Evolutionary conservation across 139 green algal species (phyloP).

Genomic region (Chlorella sp.): DNA sequence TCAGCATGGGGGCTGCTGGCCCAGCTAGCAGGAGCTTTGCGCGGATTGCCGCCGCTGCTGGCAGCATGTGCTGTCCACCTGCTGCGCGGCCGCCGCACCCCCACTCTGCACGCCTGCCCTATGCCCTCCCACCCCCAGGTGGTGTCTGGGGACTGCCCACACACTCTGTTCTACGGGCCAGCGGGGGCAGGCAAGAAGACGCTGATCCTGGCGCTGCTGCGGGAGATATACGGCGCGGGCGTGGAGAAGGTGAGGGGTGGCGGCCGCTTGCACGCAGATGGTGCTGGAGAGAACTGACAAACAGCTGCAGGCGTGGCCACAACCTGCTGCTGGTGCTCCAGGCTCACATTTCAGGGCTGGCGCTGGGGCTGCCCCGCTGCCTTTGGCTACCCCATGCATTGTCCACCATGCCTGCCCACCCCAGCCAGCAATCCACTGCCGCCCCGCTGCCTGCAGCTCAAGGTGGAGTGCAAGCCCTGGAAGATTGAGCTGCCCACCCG

Average conservation of each 20-base stretch:
- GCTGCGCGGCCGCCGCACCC: too few species aligned
- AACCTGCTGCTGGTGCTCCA: too few species aligned
- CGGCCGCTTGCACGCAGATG: too few species aligned
- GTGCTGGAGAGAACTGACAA: too few species aligned
- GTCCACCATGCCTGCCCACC: neutral
- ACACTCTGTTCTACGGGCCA: constrained; percentile 97
- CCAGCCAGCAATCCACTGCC: neutral
- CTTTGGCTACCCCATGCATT: neutral
- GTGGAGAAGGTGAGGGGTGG: constrained; percentile 86
- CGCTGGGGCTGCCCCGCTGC: too few species aligned
- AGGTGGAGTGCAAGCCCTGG: constrained; percentile 94
- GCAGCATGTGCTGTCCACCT: too few species aligned
- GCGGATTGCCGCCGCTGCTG: neutral
- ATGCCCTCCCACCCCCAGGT: constrained; percentile 69
- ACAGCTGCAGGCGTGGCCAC: too few species aligned
- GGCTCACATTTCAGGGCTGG: too few species aligned
- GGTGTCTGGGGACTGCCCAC: constrained; percentile 87
- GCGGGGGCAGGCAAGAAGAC: constrained; percentile 97
- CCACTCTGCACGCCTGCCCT: too few species aligned
- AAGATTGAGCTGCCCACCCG: constrained; percentile 88
- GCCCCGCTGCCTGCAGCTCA: constrained; percentile 56
- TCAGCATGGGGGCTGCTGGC: constrained; percentile 39
- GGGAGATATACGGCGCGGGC: constrained; percentile 89
- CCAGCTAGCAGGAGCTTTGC: too few species aligned
- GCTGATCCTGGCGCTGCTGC: constrained; percentile 89